Evolutionary conservation across 2,329 filamentous ascomycete species (phyloP), one percentile per base, ranked within the genome.

Genomic region (Diplocarpon mali): DNA sequence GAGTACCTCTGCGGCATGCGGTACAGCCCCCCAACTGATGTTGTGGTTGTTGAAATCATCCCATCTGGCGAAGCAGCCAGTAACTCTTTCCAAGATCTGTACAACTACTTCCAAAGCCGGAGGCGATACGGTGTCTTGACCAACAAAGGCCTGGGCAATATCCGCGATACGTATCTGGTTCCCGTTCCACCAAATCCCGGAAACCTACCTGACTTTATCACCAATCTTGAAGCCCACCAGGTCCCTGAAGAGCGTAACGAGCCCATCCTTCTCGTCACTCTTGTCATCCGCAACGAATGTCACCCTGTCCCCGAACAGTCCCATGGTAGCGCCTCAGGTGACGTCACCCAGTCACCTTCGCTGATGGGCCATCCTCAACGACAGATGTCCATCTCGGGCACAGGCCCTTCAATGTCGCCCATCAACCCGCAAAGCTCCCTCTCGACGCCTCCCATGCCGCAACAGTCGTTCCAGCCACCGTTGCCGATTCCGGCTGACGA

Each of bases 101-200:
- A 89, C 57, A 75, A 88, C 42, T 96, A 98, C 65, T 96, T 98
- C 60, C 70, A 79, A 35, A 73, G 73, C 40, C 85, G 90, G 59
- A 76, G 84, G 52, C 76, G 88, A 29, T 98, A 94, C 62, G 90
- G 88, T 15, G 90, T 96, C 1, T 74, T 95, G 6, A 81, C 81
- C 12, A 85, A 90, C 59, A 83, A 85, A 62, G 75, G 76, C 1
- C 67, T 80, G 27, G 75, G 78, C 15, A 82, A 87, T 48, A 83
- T 95, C 39, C 82, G 88, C 48, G 90, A 96, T 60, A 85, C 89
- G 1, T 96, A 96, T 62, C 75, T 96, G 28, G 82, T 95, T 9
- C 90, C 92, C 0, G 77, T 96, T 4, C 77, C 87, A 28, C 73
- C 80, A 5, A 87, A 85, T 20, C 71, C 76, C 20, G 71, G 69